phyloP scores from a whole-genome alignment of 768 basidiomycete genomes.

The Collybiopsis confluens region DNA sequence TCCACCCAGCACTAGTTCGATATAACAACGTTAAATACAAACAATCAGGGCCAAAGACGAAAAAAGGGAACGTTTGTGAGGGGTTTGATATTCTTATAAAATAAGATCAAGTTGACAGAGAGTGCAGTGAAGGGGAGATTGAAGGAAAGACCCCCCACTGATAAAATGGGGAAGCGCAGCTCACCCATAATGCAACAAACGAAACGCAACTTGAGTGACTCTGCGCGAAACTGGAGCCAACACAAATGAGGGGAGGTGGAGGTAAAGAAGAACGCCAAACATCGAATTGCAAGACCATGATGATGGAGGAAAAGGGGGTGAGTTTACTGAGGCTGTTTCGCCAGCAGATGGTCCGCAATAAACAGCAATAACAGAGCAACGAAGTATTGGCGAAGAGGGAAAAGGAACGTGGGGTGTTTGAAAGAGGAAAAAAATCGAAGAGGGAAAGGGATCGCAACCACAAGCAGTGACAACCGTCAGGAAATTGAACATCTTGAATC shows the following conservation, averaged over 20 bases:
- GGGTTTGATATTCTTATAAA: background rate
- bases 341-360: background rate
- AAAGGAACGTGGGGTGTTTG: constrained; percentile 8
- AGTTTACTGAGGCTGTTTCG: background rate
- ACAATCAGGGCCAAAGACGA: background rate
- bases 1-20: constrained; percentile 1
- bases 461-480: background rate
- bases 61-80: constrained; percentile 2
- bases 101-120: background rate
- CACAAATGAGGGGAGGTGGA: background rate
- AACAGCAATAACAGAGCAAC: background rate
- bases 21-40: background rate
- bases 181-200: constrained; percentile 4
- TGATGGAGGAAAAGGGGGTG: background rate
- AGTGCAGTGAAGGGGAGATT: background rate
- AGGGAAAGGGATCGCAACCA: background rate
- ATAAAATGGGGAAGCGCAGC: background rate
- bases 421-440: background rate
- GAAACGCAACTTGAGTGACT: background rate
- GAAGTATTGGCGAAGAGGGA: background rate
- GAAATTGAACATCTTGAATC: background rate
- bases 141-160: background rate
- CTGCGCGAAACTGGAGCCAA: background rate
- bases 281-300: background rate
- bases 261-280: background rate